Conservation (phyloP, 306 rosid species). For the Acacia confusa region DNA sequence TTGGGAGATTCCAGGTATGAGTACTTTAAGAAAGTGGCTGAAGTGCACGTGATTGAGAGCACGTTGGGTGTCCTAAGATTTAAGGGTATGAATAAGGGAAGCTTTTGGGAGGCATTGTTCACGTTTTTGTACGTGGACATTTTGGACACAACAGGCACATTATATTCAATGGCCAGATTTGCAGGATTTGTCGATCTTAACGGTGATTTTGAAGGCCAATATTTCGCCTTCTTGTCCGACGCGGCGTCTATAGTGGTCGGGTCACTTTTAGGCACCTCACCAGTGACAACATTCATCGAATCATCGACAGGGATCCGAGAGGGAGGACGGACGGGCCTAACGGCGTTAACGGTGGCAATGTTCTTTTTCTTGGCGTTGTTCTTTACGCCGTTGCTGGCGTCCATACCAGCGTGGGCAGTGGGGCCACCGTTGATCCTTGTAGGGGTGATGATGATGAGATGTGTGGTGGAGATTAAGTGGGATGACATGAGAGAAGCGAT, state of each 20-base stretch:
- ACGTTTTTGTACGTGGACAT: constrained; percentile 83
- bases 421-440: constrained; percentile 93
- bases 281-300: constrained; percentile 69
- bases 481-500: constrained; percentile 81
- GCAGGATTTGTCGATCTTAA: constrained; percentile 64
- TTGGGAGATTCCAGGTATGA: constrained; percentile 41
- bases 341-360: constrained; percentile 64
- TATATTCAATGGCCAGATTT: constrained; percentile 80
- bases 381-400: constrained; percentile 80
- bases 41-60: constrained; percentile 55
- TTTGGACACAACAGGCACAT: constrained; percentile 70
- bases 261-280: constrained; percentile 75
- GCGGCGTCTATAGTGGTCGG: constrained; percentile 79
- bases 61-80: constrained; percentile 78
- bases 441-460: constrained; percentile 89
- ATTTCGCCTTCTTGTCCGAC: constrained; percentile 84
- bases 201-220: constrained; percentile 86
- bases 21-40: constrained; percentile 75
- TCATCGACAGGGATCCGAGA: constrained; percentile 85
- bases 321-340: constrained; percentile 84
- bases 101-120: constrained; percentile 76
- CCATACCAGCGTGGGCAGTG: constrained; percentile 92
- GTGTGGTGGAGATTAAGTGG: constrained; percentile 87
- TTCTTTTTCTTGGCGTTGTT: constrained; percentile 74
- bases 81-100: constrained; percentile 41